These are phyloP conservation scores for Mariannaea elegans DNA, from an alignment of 2,329 filamentous ascomycete species.

Conservation along the genomic window DNA sequence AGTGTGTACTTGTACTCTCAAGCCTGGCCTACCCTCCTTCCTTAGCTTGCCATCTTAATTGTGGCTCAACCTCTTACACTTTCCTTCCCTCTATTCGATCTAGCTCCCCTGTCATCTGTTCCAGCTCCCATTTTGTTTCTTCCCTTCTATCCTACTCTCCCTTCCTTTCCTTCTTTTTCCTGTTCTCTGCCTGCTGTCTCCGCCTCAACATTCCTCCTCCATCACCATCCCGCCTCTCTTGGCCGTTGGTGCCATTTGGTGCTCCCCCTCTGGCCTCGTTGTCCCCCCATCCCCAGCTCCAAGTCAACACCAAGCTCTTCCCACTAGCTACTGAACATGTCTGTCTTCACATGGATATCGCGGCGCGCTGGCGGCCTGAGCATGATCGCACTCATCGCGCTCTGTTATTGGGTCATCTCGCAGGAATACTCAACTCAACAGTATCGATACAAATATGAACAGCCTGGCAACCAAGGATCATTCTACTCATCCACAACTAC, in stretches of 20 bases:
- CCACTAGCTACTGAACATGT: slow-evolving; percentile 50
- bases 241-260: slow-evolving; percentile 8
- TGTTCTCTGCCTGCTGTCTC: slow-evolving; percentile 2
- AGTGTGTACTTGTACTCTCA: slow-evolving; percentile 1
- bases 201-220: neutral
- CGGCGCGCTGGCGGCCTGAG: slow-evolving; percentile 64
- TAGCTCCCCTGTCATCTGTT: slow-evolving; percentile 10
- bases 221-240: neutral
- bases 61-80: slow-evolving; percentile 6
- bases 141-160: neutral
- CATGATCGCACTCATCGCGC: slow-evolving; percentile 57
- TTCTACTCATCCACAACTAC: slow-evolving; percentile 43
- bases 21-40: neutral
- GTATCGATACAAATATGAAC: slow-evolving; percentile 55
- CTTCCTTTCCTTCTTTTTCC: neutral
- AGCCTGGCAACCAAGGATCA: slow-evolving; percentile 46
- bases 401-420: slow-evolving; percentile 65
- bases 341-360: slow-evolving; percentile 63
- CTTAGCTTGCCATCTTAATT: neutral
- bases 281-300: neutral
- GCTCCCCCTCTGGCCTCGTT: slow-evolving; percentile 9
- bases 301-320: neutral
- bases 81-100: slow-evolving; percentile 3
- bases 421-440: slow-evolving; percentile 56
- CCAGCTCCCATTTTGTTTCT: slow-evolving; percentile 12